These are phyloP conservation scores for Heliamphora pulchella DNA, from an alignment of 179 eudicot species.

Conservation along the genomic window DNA sequence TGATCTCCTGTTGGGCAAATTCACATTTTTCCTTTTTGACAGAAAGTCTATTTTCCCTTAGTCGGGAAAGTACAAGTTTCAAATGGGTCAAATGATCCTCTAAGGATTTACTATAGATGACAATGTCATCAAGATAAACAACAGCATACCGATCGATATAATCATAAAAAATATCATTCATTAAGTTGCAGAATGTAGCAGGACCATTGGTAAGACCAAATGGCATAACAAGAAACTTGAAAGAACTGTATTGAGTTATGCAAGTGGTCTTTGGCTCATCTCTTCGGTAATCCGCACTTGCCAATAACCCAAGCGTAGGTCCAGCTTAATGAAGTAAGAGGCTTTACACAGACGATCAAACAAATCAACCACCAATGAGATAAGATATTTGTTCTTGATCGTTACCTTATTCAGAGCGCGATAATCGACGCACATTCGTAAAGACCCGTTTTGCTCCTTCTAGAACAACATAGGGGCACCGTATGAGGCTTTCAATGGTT, in stretches of 20 bases:
- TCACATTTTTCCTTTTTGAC: slow-evolving; percentile 15
- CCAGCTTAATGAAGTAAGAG: too few species aligned
- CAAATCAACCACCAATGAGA: background rate
- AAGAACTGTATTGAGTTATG: background rate
- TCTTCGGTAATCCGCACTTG: background rate
- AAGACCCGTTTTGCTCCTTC: background rate
- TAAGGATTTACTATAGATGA: background rate
- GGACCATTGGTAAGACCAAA: too few species aligned
- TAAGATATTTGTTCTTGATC: background rate
- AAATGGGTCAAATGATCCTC: background rate
- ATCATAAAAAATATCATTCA: background rate
- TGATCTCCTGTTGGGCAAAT: background rate
- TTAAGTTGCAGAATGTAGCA: background rate
- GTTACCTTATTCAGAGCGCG: background rate
- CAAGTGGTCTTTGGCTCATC: background rate
- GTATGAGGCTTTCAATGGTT: slow-evolving; percentile 4
- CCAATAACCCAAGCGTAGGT: slow-evolving; percentile 1
- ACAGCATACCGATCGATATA: background rate
- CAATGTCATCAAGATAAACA: background rate
- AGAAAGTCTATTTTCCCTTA: background rate
- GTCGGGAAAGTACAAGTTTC: too few species aligned
- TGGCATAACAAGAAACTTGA: background rate
- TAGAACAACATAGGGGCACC: background rate
- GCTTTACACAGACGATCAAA: too few species aligned
- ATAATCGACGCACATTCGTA: slow-evolving; percentile 10